Evolutionary conservation across 805 yeast species (phyloP).

Genomic region (Grigorovia humatica): DNA sequence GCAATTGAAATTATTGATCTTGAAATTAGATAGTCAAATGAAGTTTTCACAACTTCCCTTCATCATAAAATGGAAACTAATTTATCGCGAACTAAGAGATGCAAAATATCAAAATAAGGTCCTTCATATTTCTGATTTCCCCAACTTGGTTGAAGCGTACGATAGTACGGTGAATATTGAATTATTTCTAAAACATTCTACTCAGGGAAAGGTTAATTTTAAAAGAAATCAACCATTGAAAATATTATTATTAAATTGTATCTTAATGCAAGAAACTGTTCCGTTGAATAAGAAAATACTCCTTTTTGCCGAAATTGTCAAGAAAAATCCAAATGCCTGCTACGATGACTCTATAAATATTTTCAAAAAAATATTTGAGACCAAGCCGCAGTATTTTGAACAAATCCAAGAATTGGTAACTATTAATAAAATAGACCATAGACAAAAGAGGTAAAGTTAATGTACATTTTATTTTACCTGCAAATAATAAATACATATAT

Average conservation of each 20-base stretch:
- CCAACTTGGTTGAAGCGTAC: conserved; percentile 14
- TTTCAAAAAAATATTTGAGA: too few relatives aligned
- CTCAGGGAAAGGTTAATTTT: background rate
- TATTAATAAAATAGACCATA: too few relatives aligned
- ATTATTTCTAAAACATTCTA: background rate
- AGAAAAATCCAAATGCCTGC: background rate
- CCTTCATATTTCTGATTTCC: conserved; percentile 20
- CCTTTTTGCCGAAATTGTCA: too few relatives aligned
- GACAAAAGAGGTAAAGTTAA: too few relatives aligned
- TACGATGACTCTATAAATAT: background rate
- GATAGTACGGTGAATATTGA: background rate
- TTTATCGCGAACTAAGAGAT: conserved; percentile 22
- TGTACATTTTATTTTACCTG: too few relatives aligned
- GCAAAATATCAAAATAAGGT: conserved; percentile 4
- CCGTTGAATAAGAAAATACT: background rate
- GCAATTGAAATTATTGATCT: conserved; percentile 16
- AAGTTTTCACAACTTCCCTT: conserved; percentile 8
- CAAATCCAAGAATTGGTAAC: background rate
- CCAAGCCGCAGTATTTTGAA: background rate
- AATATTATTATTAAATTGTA: background rate
- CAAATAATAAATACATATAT: too few relatives aligned
- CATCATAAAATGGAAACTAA: conserved; percentile 26
- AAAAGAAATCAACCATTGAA: background rate
- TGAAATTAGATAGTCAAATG: conserved; percentile 23
- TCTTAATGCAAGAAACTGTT: background rate